Percentiles rank a stretch among this genome's conserved stretches.
Conservation (phyloP, 192 early-diverging fungal genomes). For the Coemansia sp. region DNA sequence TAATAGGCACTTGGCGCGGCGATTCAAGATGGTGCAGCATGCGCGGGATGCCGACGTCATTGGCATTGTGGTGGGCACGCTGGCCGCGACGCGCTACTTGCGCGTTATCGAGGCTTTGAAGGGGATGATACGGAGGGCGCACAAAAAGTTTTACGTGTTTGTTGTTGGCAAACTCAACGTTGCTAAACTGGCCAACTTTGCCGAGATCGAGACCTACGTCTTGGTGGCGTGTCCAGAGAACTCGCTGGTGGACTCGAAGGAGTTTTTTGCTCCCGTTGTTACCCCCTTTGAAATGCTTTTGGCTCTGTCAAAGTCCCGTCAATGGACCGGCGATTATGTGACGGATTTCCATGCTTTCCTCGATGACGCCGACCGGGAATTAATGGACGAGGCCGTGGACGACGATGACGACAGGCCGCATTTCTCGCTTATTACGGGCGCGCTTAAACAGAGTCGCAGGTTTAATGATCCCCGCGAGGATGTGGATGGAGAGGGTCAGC, state of each 20-base stretch:
- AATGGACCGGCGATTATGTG: slow-evolving; percentile 73
- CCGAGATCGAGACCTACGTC: slow-evolving; percentile 91
- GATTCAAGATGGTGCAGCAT: slow-evolving; percentile 85
- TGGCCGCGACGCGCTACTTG: slow-evolving; percentile 89
- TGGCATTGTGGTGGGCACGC: slow-evolving; percentile 93
- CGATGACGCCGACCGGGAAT: slow-evolving; percentile 34
- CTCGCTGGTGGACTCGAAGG: slow-evolving; percentile 84
- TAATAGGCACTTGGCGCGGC: slow-evolving; percentile 60
- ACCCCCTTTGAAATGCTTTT: slow-evolving; percentile 91
- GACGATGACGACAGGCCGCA: slow-evolving; percentile 73
- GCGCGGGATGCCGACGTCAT: slow-evolving; percentile 89
- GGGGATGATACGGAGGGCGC: slow-evolving; percentile 63
- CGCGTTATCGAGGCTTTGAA: slow-evolving; percentile 81
- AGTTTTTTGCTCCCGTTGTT: slow-evolving; percentile 89
- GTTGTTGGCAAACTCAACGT: slow-evolving; percentile 94
- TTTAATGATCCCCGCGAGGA: slow-evolving; percentile 29
- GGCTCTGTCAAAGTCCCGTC: slow-evolving; percentile 57
- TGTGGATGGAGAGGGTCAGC: slow-evolving; percentile 6
- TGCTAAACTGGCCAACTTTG: slow-evolving; percentile 95
- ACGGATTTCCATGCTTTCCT: slow-evolving; percentile 67
- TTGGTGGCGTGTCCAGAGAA: slow-evolving; percentile 95
- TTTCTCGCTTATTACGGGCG: slow-evolving; percentile 87
- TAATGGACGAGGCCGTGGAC: slow-evolving; percentile 19
- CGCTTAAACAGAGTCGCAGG: slow-evolving; percentile 60
- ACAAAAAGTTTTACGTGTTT: slow-evolving; percentile 83